These are phyloP conservation scores for Trichosporon faecale DNA, from an alignment of 1,284 basidiomycete genomes.

Conservation along the genomic window DNA sequence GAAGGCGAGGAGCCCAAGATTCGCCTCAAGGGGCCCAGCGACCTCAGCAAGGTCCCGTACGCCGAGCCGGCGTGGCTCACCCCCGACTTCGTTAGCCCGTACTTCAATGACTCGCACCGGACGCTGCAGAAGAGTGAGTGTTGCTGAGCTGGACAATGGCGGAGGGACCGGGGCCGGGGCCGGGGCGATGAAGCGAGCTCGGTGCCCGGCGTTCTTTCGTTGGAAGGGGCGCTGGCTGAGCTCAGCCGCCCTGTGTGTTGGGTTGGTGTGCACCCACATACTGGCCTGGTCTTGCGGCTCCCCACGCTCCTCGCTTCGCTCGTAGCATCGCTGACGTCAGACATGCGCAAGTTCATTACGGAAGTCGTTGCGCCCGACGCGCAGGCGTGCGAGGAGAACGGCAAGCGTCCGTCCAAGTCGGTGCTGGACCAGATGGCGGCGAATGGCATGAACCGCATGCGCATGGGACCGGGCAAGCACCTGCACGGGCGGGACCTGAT, in stretches of 20 bases:
- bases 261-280: too few species aligned
- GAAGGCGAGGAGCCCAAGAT: conserved; percentile 62
- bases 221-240: background rate
- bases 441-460: conserved; percentile 83
- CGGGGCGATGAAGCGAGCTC: background rate
- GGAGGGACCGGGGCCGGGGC: background rate
- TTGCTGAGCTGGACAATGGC: background rate
- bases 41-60: conserved; percentile 65
- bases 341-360: conserved; percentile 58
- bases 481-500: conserved; percentile 78
- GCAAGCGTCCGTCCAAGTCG: conserved; percentile 60
- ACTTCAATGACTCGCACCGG: conserved; percentile 66
- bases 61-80: conserved; percentile 84
- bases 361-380: conserved; percentile 56
- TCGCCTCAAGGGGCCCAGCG: conserved; percentile 60
- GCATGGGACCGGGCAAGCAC: conserved; percentile 74
- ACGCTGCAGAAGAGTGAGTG: conserved; percentile 48
- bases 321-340: conserved; percentile 2
- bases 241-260: background rate
- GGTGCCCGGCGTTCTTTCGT: too few species aligned
- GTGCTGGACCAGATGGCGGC: conserved; percentile 53
- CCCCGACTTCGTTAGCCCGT: conserved; percentile 74
- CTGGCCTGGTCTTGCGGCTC: background rate
- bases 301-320: background rate
- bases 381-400: conserved; percentile 70